phyloP scores from a whole-genome alignment of 164 flowering plant species.

The Piper betle region DNA sequence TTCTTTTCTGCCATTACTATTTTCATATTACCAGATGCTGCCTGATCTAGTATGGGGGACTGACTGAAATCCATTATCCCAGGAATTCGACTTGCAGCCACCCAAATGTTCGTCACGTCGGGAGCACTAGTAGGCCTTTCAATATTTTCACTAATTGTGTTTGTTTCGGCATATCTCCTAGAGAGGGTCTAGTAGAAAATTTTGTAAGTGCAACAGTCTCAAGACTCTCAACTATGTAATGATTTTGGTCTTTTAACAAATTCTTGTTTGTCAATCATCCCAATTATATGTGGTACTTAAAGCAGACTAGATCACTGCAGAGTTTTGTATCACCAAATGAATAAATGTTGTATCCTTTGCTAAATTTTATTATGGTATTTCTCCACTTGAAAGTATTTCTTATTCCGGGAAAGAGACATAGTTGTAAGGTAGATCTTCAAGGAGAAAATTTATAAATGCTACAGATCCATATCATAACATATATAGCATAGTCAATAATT shows the following conservation, averaged over 20 bases:
- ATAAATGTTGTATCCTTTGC: no score
- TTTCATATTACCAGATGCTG: not conserved
- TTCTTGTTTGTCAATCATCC: no score
- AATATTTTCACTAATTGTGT: conserved; percentile 20
- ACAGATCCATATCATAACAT: not conserved
- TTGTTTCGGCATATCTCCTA: conserved; percentile 29
- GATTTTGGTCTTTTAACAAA: not conserved
- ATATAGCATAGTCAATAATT: not conserved
- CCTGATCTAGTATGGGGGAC: not conserved
- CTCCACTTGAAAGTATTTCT: not conserved
- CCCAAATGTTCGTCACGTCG: conserved; percentile 21
- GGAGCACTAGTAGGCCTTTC: conserved; percentile 28
- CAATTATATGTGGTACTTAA: no score
- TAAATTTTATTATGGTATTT: not conserved
- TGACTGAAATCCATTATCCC: conserved; percentile 4
- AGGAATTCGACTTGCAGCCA: conserved; percentile 38
- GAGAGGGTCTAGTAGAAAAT: conserved; percentile 7
- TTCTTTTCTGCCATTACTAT: not conserved
- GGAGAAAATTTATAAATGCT: not conserved
- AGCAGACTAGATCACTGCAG: no score
- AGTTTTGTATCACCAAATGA: no score
- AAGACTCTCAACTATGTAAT: not conserved
- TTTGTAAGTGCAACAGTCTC: not conserved
- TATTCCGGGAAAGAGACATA: not conserved
- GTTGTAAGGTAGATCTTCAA: not conserved